Evolutionary conservation across 2,329 filamentous ascomycete genomes (phyloP), one percentile per base, ranked within the genome.

Genomic region (Teratosphaeria viscida): DNA sequence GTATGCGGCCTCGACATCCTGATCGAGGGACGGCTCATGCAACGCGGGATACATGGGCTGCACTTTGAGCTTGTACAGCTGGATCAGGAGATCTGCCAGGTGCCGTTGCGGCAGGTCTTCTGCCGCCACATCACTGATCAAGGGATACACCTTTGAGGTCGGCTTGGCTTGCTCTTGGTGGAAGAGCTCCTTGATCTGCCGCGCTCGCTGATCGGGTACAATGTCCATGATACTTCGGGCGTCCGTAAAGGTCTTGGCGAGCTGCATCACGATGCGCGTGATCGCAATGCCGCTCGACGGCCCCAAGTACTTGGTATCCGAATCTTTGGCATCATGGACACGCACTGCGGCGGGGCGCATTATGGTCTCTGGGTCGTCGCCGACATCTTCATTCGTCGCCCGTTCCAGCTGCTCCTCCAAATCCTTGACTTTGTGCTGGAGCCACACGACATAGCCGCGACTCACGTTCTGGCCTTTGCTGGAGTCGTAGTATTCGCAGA

Each of bases 241-340:
- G 68, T 94, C 88, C 29, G 91, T 95, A 69, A 92, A 95, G 63
- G 91, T 87, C 76, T 96, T 97, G 57, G 92, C 92, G 74, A 96
- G 85, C 72, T 96, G 92, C 88, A 99, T 96, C 11, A 99, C 86
- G 66, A 97, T 81, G 34, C 92, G 85, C 12, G 92, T 95, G 78
- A 97, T 95, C 70, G 91, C 90, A 68, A 96, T 96, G 61, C 92
- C 94, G 72, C 92, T 97, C 55, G 92, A 96, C 2, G 94, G 89
- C 0, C 94, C 94, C 2, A 99, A 79, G 71, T 94, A 97, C 63
- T 92, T 89, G 14, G 89, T 86, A 74, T 96, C 92, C 16, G 89
- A 86, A 74, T 96, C 92, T 72, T 95, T 90, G 59, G 86, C 86
- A 67, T 92, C 89, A 68, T 88, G 86, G 57, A 97, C 84, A 52